Evolutionary conservation across 805 yeast genomes (phyloP), one percentile per base, ranked within the genome.

Genomic region (Wickerhamiella kazuoi): DNA sequence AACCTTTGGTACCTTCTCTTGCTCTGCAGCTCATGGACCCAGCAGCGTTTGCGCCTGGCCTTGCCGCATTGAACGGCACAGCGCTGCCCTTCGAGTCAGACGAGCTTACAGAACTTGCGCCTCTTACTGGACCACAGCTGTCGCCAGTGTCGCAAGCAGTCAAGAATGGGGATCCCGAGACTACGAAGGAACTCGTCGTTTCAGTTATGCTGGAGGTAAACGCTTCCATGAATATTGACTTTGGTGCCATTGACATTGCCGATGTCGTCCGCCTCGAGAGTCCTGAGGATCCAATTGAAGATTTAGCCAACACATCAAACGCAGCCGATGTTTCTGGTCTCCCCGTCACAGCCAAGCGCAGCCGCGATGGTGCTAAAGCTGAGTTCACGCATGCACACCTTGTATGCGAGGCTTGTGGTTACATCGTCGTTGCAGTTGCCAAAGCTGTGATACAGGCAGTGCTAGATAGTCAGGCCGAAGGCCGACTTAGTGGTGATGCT

Each of bases 351-450:
- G 15, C 6, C 15, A 35, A 11, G 3, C 37, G 28, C 32, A 24
- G 31, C 31, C 42, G 37, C 15, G 29, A 23, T n/a, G 40, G 36
- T 2, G 37, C 47, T 2, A 50, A 50, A 34, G 44, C 46, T 23
- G 54, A 50, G 37, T 38, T 41, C 42, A 41, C 52, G 15, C 86
- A 79, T 51, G 65, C 72, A 49, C 66, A 75, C 43, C 65, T 77
- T 35, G 81, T 77, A 18, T 79, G 74, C 52, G 69, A 75, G 49
- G 90, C 93, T 1, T 81, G 93, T 52, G 72, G 87, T 40, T 86
- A 79, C 55, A 75, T 80, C 50, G 84, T 87, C 1, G 62, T 76
- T 32, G 90, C 90, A 24, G 93, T 90, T 2, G 79, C 74, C 8
- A 56, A 63, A 29, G 60, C 63, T 1, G 60, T 63, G 4, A 50